Conservation (phyloP, 2,329 filamentous ascomycete species). For the Huntiella savannae region DNA sequence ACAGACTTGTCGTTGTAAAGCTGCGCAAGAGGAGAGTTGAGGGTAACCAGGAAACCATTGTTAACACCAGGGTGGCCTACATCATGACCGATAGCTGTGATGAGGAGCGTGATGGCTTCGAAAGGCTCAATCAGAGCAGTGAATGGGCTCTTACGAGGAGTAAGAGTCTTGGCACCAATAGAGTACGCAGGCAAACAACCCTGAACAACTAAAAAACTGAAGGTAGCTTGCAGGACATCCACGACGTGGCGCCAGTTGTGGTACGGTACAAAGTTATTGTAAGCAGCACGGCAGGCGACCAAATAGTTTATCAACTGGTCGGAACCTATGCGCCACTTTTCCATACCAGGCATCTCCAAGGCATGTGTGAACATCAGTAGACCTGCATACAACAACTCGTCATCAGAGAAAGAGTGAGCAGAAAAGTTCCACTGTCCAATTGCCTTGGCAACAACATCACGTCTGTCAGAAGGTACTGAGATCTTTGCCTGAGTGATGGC, state of each 20-base stretch:
- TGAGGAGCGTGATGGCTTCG: constrained; percentile 71
- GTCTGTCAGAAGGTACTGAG: constrained; percentile 45
- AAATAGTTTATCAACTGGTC: constrained; percentile 73
- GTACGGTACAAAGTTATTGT: constrained; percentile 90
- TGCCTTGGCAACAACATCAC: constrained; percentile 43
- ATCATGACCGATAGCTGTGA: constrained; percentile 95
- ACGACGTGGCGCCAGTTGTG: constrained; percentile 97
- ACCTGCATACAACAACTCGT: constrained; percentile 75
- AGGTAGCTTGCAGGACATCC: constrained; percentile 85
- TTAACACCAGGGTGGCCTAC: constrained; percentile 96
- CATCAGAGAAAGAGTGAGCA: constrained; percentile 74
- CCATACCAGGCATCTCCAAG: constrained; percentile 60
- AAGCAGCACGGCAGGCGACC: constrained; percentile 76
- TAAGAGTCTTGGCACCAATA: constrained; percentile 13
- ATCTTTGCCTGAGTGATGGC: constrained; percentile 46
- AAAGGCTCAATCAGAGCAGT: constrained; percentile 64
- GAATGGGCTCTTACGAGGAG: constrained; percentile 39
- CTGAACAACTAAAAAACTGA: constrained; percentile 70
- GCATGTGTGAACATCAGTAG: constrained; percentile 81
- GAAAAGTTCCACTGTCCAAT: constrained; percentile 75
- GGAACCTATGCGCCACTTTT: constrained; percentile 59
- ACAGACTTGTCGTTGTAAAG: constrained; percentile 95
- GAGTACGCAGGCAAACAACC: constrained; percentile 56
- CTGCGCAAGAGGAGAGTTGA: constrained; percentile 84
- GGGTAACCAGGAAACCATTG: constrained; percentile 81